Base-by-base conservation (phyloP, 768 basidiomycete genomes). In the Cystobasidium tubakii region DNA sequence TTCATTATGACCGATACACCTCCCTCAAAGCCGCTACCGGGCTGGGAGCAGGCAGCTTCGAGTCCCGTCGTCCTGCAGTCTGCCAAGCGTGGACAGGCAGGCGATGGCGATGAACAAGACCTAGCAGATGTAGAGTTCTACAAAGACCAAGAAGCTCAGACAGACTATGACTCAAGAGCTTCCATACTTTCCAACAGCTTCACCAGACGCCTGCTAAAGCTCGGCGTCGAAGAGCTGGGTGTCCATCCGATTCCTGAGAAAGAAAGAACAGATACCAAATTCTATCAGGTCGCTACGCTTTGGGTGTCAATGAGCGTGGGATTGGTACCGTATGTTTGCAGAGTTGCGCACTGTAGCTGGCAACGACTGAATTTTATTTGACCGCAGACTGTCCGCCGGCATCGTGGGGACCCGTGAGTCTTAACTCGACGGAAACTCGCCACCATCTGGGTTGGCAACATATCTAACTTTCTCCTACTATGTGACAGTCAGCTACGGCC, bases 401-500 rank as follows among this genome's bases (percentile, higher is more conserved):
- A 65, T 65, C 42, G 34, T 65, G 15, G 63, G 63, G 31, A 65
- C 63, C 21, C 43, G 63, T 65, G 19, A 27, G 63, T 42, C 63
- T 25, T 33, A 21, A 33, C 60, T 33, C 31, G 31, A 13, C 23
- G 60, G 36, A 33, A 7, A 9, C 27, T 39, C 29, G 29, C 57
- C 34, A 39, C 57, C 34, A 31, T 62, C 15, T 29, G 57, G 15
- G 15, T 7, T 10, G 17, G 31, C 21, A 17, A 36, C n/a, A n/a
- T 17, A 7, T 15, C 34, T 42, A 12, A 21, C 31, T 4, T 39
- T 29, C 23, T 9, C 23, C 12, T 19, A 13, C 63, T 65, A 33
- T 36, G 9, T 63, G 27, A 36, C 63, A 65, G 63, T 65, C 27
- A 65, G 63, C 42, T 83, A 83, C 76, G 77, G 78, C 73, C 73